Percentiles rank a stretch among this genome's conserved stretches.
Evolutionary conservation across 2,329 filamentous ascomycete genomes (phyloP).

Genomic region (Aureobasidium sp.): DNA sequence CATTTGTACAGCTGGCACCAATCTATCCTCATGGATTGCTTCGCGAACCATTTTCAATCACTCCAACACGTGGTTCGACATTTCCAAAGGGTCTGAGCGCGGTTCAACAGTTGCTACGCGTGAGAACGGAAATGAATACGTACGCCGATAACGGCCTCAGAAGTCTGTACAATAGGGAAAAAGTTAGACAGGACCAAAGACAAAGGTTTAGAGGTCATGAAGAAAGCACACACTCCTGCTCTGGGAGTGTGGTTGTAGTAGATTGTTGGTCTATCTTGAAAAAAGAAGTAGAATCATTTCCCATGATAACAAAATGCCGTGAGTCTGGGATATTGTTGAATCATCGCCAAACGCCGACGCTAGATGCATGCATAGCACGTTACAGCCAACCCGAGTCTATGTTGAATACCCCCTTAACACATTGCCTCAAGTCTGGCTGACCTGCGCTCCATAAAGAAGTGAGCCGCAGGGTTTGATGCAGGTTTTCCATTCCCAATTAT

Average conservation of each 20-base stretch:
- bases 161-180: not conserved
- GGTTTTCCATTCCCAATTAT: not conserved
- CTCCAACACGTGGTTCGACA: not conserved
- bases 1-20: slow-evolving; percentile 4
- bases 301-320: slow-evolving; percentile 13
- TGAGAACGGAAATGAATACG: not conserved
- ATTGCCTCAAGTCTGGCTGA: slow-evolving; percentile 18
- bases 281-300: slow-evolving; percentile 14
- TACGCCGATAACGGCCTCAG: not conserved
- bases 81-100: slow-evolving; percentile 1
- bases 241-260: not conserved
- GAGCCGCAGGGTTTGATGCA: slow-evolving; percentile 15
- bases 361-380: slow-evolving; percentile 20
- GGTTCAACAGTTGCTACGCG: not conserved
- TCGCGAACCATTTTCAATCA: not conserved
- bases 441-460: slow-evolving; percentile 6
- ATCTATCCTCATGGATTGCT: not conserved
- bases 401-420: slow-evolving; percentile 21
- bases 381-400: slow-evolving; percentile 19
- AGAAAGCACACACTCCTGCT: slow-evolving; percentile 1
- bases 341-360: slow-evolving; percentile 23
- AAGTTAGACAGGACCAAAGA: not conserved
- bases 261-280: slow-evolving; percentile 14
- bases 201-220: not conserved
- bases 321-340: slow-evolving; percentile 22